phyloP scores from a whole-genome alignment of 106 monocot species.

The Allium cepa region DNA sequence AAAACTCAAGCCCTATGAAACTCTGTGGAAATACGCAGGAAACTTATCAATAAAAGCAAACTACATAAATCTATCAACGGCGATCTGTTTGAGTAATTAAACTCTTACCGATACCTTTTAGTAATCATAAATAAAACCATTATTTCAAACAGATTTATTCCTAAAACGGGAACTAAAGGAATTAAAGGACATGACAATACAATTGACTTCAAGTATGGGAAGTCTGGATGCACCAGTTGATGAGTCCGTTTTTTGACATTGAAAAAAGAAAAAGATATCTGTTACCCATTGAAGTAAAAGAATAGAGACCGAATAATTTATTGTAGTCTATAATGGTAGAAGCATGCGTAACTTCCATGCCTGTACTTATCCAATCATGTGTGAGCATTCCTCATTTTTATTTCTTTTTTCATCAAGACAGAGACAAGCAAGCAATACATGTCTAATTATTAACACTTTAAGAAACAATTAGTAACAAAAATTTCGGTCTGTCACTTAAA shows the following conservation, averaged over 20 bases:
- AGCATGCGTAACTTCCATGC: slow-evolving; percentile 73
- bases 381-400: no score
- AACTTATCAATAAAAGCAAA: slow-evolving; percentile 75
- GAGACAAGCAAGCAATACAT: no score
- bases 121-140: no score
- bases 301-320: slow-evolving; percentile 73
- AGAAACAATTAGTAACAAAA: no score
- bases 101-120: no score
- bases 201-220: slow-evolving; percentile 61
- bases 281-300: slow-evolving; percentile 77
- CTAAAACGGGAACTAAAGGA: slow-evolving; percentile 39
- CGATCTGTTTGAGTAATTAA: slow-evolving; percentile 29
- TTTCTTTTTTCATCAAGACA: no score
- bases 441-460: no score
- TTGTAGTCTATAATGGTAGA: slow-evolving; percentile 64
- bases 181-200: slow-evolving; percentile 68
- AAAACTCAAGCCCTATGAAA: slow-evolving; percentile 75
- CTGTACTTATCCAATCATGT: no score
- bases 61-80: slow-evolving; percentile 58
- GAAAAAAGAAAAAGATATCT: slow-evolving; percentile 82
- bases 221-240: slow-evolving; percentile 73
- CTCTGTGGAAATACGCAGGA: slow-evolving; percentile 75
- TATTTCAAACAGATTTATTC: no score
- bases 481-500: no score
- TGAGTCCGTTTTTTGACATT: slow-evolving; percentile 62